Percentiles rank a stretch among this genome's conserved stretches.
These are phyloP conservation scores for Dendrobium catenatum DNA, from an alignment of 106 monocot genomes.

Conservation along the genomic window DNA sequence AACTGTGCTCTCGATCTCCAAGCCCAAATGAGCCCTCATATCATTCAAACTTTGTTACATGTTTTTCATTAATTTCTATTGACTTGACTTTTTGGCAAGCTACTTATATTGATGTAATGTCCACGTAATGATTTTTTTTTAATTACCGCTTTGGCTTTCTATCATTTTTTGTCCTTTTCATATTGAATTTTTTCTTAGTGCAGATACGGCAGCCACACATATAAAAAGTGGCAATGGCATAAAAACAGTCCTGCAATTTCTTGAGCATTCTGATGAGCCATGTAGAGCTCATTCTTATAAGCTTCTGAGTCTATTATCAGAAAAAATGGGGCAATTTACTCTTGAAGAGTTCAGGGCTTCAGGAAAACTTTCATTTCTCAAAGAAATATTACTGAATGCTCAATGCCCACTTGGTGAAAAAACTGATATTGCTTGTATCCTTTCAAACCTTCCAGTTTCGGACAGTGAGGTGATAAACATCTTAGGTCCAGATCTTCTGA, in stretches of 20 bases:
- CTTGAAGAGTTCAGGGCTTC: slow-evolving; percentile 27
- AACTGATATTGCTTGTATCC: slow-evolving; percentile 27
- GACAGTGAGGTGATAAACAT: slow-evolving; percentile 27
- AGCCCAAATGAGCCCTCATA: too few species aligned
- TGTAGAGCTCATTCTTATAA: slow-evolving; percentile 23
- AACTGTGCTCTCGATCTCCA: too few species aligned
- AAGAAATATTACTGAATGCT: slow-evolving; percentile 28
- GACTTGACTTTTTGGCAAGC: not conserved
- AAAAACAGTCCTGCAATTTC: slow-evolving; percentile 16
- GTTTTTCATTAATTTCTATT: too few species aligned
- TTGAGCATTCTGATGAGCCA: slow-evolving; percentile 19
- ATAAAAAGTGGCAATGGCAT: slow-evolving; percentile 29
- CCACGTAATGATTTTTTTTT: not conserved
- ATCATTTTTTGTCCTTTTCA: not conserved
- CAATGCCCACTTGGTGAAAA: slow-evolving; percentile 18
- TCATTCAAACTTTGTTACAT: too few species aligned
- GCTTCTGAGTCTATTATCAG: slow-evolving; percentile 27
- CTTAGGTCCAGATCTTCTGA: slow-evolving; percentile 30
- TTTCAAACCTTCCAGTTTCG: slow-evolving; percentile 30
- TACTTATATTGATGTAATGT: not conserved
- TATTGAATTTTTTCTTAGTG: not conserved
- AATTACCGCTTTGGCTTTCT: not conserved
- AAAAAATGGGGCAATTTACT: slow-evolving; percentile 27
- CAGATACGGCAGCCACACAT: slow-evolving; percentile 30
- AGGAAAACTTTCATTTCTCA: slow-evolving; percentile 16